These are phyloP conservation scores for Auriscalpium orientale DNA, from an alignment of 768 basidiomycete species.

Conservation along the genomic window DNA sequence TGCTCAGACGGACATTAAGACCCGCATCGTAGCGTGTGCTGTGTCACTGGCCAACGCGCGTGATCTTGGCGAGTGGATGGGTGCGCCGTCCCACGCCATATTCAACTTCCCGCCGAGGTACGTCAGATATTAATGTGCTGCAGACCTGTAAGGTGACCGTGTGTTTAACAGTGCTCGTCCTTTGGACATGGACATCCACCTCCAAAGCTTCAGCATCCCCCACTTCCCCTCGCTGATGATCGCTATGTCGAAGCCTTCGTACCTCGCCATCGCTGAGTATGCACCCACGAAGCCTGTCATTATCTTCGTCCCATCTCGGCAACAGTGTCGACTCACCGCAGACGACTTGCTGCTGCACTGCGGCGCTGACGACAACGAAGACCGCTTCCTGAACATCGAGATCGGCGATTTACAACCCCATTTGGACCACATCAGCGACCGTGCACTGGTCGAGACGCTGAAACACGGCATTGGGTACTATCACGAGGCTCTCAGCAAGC, in stretches of 20 bases:
- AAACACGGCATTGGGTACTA: conserved; percentile 92
- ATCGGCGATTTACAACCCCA: conserved; percentile 78
- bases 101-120: conserved; percentile 97
- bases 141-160: background rate
- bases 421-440: conserved; percentile 76
- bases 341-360: conserved; percentile 88
- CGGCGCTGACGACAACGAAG: conserved; percentile 74
- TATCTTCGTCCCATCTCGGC: conserved; percentile 85
- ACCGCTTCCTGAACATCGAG: conserved; percentile 87
- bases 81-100: conserved; percentile 84
- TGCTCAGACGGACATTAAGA: conserved; percentile 87
- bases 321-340: conserved; percentile 91
- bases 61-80: conserved; percentile 97
- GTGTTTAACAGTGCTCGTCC: conserved; percentile 70
- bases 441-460: conserved; percentile 67
- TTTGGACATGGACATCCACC: conserved; percentile 92
- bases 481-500: conserved; percentile 86
- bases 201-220: conserved; percentile 93
- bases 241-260: conserved; percentile 97
- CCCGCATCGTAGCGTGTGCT: conserved; percentile 89
- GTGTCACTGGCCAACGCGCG: conserved; percentile 94
- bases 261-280: conserved; percentile 85
- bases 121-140: conserved; percentile 7
- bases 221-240: conserved; percentile 99
- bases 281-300: conserved; percentile 83